Conservation (phyloP, 2,329 filamentous ascomycete genomes). For the Sordariomycetes sp. region DNA sequence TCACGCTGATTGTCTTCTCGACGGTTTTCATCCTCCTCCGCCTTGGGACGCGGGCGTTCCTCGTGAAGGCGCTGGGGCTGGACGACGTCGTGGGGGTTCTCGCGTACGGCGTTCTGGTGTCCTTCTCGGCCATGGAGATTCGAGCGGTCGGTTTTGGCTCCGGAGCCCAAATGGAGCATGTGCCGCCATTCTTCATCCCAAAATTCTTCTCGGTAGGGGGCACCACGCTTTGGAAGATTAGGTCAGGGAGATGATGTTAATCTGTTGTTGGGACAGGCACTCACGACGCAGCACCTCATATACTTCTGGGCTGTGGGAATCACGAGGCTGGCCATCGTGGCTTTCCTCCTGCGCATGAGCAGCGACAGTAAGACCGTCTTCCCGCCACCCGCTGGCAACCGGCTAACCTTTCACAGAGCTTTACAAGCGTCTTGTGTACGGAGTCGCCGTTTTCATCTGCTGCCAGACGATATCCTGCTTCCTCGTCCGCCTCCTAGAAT, state of each 20-base stretch:
- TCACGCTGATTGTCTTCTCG: constrained; percentile 2
- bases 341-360: constrained; percentile 21
- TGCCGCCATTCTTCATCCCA: background rate
- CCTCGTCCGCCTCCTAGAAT: constrained; percentile 11
- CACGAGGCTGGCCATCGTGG: constrained; percentile 20
- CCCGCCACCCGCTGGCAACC: background rate
- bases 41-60: background rate
- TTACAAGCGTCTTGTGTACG: constrained; percentile 7
- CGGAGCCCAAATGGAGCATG: background rate
- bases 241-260: background rate
- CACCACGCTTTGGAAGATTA: background rate
- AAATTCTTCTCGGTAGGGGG: constrained; percentile 1
- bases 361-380: constrained; percentile 16
- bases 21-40: constrained; percentile 3
- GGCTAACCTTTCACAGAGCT: background rate
- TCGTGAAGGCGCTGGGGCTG: constrained; percentile 2
- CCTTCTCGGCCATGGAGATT: constrained; percentile 3
- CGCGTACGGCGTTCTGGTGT: background rate
- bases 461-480: constrained; percentile 10
- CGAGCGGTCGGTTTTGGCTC: constrained; percentile 4
- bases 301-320: constrained; percentile 20
- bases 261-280: background rate
- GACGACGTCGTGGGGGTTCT: constrained; percentile 1
- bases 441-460: constrained; percentile 7
- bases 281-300: constrained; percentile 8